Evolutionary conservation across 306 rosid species (phyloP).

Genomic region (Acmispon strigosus): DNA sequence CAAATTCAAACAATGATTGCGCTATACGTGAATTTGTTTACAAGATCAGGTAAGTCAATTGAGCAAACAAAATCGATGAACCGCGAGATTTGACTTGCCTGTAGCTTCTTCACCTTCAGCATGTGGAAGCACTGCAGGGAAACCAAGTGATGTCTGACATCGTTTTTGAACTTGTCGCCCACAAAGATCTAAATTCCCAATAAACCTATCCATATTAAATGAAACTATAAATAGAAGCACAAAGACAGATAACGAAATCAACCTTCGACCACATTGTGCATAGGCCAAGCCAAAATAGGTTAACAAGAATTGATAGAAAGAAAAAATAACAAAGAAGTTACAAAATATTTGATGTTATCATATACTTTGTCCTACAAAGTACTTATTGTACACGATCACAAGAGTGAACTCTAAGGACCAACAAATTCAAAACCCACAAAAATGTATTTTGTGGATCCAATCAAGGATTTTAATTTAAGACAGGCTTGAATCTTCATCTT

Average conservation of each 20-base stretch:
- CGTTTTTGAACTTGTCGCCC: conserved; percentile 78
- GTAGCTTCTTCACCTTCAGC: conserved; percentile 72
- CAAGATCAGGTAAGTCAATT: not conserved
- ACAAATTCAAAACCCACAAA: not conserved
- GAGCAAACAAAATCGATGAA: not conserved
- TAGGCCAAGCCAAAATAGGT: not conserved
- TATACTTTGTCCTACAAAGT: not conserved
- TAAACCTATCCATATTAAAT: conserved; percentile 42
- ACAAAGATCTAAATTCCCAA: conserved; percentile 77
- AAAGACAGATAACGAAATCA: not conserved
- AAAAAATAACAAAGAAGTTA: not conserved
- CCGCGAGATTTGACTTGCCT: conserved; percentile 38
- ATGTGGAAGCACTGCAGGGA: conserved; percentile 83
- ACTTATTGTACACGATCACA: not conserved
- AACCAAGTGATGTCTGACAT: conserved; percentile 78
- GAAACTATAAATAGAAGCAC: not conserved
- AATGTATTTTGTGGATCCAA: not conserved
- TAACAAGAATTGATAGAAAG: not conserved
- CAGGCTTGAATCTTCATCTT: not conserved
- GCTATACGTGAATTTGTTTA: not conserved
- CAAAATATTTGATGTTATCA: not conserved
- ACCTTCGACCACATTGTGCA: not conserved
- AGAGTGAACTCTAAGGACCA: not conserved
- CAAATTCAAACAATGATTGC: not conserved
- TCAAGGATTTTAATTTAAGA: not conserved